phyloP scores from a whole-genome alignment of 768 basidiomycete genomes.

The Gloeophyllum trabeum region DNA sequence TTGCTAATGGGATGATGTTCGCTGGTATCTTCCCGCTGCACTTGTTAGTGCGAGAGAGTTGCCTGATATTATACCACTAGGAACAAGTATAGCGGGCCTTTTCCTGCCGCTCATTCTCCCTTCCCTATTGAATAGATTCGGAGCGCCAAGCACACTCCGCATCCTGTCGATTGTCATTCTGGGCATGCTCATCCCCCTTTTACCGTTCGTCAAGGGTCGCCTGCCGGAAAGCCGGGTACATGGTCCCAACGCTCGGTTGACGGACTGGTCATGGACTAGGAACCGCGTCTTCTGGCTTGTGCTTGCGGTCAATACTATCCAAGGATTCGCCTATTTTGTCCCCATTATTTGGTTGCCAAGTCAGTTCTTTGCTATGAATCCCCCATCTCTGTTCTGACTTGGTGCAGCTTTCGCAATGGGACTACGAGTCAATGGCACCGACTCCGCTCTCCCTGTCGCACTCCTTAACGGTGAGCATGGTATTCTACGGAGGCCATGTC shows the following conservation, averaged over 20 bases:
- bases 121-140: constrained; percentile 13
- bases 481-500: constrained; percentile 2
- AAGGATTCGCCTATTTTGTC: constrained; percentile 13
- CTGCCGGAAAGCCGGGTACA: constrained; percentile 12
- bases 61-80: constrained; percentile 2
- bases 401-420: constrained; percentile 10
- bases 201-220: constrained; percentile 16
- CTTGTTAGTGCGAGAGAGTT: too few relatives aligned
- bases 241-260: constrained; percentile 2
- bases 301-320: constrained; percentile 12
- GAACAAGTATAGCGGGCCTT: constrained; percentile 16
- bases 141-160: constrained; percentile 13
- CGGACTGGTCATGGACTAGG: constrained; percentile 8
- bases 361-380: constrained; percentile 1
- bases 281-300: constrained; percentile 12
- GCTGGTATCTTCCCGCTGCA: constrained; percentile 15
- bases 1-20: constrained; percentile 21
- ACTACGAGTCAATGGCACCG: constrained; percentile 4
- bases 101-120: constrained; percentile 17
- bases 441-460: constrained; percentile 7
- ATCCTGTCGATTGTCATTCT: constrained; percentile 12
- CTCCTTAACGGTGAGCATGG: constrained; percentile 15
- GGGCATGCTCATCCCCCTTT: constrained; percentile 9
- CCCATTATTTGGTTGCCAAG: constrained; percentile 14
- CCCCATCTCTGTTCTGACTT: neutral